phyloP scores from a whole-genome alignment of 2,329 filamentous ascomycete species.

The Exophiala aquamarina region DNA sequence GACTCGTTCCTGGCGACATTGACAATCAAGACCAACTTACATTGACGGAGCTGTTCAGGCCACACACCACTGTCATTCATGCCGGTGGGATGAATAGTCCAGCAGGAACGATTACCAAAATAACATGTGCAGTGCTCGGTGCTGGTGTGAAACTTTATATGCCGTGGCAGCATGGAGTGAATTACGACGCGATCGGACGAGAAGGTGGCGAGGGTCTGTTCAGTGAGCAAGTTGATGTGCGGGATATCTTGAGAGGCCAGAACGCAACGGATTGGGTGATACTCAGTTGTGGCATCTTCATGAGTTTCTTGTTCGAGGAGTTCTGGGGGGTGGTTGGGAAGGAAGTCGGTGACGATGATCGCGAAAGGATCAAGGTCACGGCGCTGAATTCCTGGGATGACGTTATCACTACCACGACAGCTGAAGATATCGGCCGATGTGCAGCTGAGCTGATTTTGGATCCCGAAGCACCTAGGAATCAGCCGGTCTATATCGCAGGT shows the following conservation, averaged over 20 bases:
- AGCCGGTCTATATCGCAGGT: constrained; percentile 53
- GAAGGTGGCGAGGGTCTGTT: constrained; percentile 63
- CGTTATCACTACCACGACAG: constrained; percentile 61
- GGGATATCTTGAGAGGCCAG: constrained; percentile 53
- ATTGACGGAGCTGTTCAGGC: constrained; percentile 45
- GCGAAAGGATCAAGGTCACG: constrained; percentile 39
- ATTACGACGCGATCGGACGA: constrained; percentile 64
- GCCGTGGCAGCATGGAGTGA: constrained; percentile 73
- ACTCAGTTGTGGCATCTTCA: constrained; percentile 69
- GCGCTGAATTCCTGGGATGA: constrained; percentile 64
- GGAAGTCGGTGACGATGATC: constrained; percentile 35
- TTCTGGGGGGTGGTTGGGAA: constrained; percentile 60
- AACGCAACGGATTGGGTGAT: constrained; percentile 58
- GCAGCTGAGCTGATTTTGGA: constrained; percentile 57
- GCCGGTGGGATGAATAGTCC: constrained; percentile 62
- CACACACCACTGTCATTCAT: constrained; percentile 50
- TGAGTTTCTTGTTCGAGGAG: constrained; percentile 65
- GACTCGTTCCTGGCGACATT: constrained; percentile 49
- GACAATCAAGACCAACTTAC: constrained; percentile 31
- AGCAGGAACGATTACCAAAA: constrained; percentile 57
- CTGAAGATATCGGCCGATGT: constrained; percentile 62
- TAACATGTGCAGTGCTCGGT: constrained; percentile 55
- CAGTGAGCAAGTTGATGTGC: constrained; percentile 65
- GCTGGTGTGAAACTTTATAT: constrained; percentile 56
- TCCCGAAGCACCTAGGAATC: constrained; percentile 32